Base-by-base conservation (phyloP, 805 yeast genomes). In the Martiniozyma abietophila region DNA sequence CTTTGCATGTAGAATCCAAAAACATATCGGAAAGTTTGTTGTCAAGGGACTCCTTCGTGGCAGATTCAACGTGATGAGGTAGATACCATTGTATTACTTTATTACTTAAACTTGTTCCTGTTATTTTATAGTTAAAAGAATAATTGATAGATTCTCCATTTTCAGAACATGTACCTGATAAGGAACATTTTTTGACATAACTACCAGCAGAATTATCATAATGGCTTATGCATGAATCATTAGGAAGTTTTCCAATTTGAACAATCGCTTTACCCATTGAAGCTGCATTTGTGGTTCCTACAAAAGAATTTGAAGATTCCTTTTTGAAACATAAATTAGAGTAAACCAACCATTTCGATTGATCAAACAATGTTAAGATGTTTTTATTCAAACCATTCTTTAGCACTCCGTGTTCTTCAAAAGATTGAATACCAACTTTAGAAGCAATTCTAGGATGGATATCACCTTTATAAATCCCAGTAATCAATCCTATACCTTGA, bases 401-500 rank as follows among this genome's bases (percentile, higher is more conserved):
- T 18, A 66, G 58, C 3, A 61, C 53, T 2, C 62, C 59, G 1
- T 46, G 53, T 20, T 56, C 60, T 3, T 60, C 58, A 36, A 80
- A 62, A 14, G 61, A 59, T 40, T 67, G 71, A 35, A 81, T 62
- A 0, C 94, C 94, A 18, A 80, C 80, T 19, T 65, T 68, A 17
- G 82, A 71, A n/a, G 67, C 64, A 18, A 80, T 44, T 39, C 58
- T 53, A 2, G 85, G 80, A 19, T 64, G 63, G 46, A 76, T 56
- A 39, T 62, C 58, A 9, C 75, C 75, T 43, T 67, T 63, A 28
- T 54, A 56, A 5, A 70, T 56, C 18, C 77, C 83, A 21, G 95
- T 79, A 11, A 82, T 72, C 42, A 82, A 75, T 6, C 95, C 95
- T 70, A 44, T 65, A 35, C 96, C 96, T 54, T 80, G 88, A 5